Base-by-base conservation (phyloP, 2,329 filamentous ascomycete genomes). In the Diplodia intermedia region DNA sequence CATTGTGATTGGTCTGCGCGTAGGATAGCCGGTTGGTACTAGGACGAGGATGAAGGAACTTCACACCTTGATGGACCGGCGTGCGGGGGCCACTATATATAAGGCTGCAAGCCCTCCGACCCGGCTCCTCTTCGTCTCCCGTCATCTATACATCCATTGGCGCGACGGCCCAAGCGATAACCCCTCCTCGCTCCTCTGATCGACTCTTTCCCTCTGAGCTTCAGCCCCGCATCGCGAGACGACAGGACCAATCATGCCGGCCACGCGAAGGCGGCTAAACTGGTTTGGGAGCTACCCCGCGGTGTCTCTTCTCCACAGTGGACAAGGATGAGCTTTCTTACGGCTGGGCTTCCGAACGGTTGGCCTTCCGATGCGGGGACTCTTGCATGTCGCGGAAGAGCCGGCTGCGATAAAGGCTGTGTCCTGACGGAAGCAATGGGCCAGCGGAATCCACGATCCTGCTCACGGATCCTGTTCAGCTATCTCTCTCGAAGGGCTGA, bases 131-230 rank as follows among this genome's bases (percentile, higher is more conserved):
- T 52, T 52, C 60, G 29, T 38, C 60, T 47, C 40, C 36, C 60
- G 60, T 53, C 60, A 52, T 63, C 29, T 31, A 63, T n/a, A 52
- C 47, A 38, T 38, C 60, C 60, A 63, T 63, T 63, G 31, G 60
- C 60, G 60, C 60, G 60, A 63, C 52, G 52, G 15, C 7, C 9
- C 26, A 38, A 47, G 18, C 40, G 36, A 38, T 49, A 31, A 26
- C 26, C 31, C 31, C 31, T 33, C 31, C 31, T 33, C 31, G 6
- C 40, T n/a, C 56, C 38, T 49, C 33, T 38, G 31, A 33, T 38
- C 38, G 56, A 18, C n/a, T 33, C 8, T 40, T 33, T 61, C 26
- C 56, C 50, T 23, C 38, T 36, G 14, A 26, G 47, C 31, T 40
- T 26, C 56, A 38, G 38, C 56, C 40, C 20, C 38, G 53, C 33